These are phyloP conservation scores for Neopestalotiopsis sp. DNA, from an alignment of 2,329 filamentous ascomycete genomes.

Conservation along the genomic window DNA sequence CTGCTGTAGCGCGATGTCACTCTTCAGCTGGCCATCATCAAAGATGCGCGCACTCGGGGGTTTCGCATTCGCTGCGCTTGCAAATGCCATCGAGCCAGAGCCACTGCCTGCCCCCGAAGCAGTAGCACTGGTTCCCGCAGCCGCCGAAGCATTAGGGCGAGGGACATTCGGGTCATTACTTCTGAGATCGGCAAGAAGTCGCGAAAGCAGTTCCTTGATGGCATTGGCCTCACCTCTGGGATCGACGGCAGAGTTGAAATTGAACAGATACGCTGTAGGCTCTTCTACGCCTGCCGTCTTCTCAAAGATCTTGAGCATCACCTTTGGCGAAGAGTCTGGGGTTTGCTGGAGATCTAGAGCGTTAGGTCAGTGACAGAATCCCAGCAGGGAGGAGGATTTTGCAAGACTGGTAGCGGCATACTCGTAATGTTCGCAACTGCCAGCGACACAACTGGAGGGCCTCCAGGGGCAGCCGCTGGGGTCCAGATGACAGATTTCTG, in stretches of 20 bases:
- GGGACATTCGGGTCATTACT: conserved; percentile 55
- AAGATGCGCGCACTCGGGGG: conserved; percentile 70
- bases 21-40: conserved; percentile 78
- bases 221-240: conserved; percentile 84
- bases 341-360: conserved; percentile 88
- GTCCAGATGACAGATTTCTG: conserved; percentile 81
- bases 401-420: conserved; percentile 46
- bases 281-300: conserved; percentile 64
- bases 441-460: conserved; percentile 71
- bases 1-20: conserved; percentile 82
- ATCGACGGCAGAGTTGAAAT: conserved; percentile 79
- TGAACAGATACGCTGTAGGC: conserved; percentile 79
- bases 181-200: conserved; percentile 74
- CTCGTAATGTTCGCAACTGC: conserved; percentile 80
- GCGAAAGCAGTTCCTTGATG: conserved; percentile 82
- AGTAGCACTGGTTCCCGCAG: conserved; percentile 32
- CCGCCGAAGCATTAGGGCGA: conserved; percentile 46
- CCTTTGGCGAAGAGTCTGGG: conserved; percentile 83
- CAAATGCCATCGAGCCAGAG: conserved; percentile 78
- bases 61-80: conserved; percentile 67
- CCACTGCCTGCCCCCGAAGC: conserved; percentile 45
- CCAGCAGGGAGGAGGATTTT: not conserved
- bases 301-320: conserved; percentile 91
- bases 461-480: conserved; percentile 64
- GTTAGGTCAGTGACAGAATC: conserved; percentile 22